Conservation (phyloP, 345 rosid species). For the Melaleuca alternifolia region DNA sequence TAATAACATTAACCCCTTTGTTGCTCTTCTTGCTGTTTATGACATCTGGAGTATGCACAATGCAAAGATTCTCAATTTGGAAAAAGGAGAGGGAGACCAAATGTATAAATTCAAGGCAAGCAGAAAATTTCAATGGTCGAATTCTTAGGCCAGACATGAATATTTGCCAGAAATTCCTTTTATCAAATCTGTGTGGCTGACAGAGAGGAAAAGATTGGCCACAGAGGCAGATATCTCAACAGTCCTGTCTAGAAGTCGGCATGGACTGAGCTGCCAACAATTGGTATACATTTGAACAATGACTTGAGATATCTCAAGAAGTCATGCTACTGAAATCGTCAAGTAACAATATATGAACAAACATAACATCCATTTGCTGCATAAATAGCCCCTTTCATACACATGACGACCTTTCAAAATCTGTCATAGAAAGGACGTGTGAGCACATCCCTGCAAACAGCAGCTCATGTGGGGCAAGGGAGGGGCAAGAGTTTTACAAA, state of each 20-base stretch:
- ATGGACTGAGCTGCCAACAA: background rate
- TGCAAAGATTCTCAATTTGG: background rate
- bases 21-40: conserved; percentile 4
- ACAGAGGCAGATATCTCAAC: background rate
- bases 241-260: background rate
- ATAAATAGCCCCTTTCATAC: background rate
- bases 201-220: background rate
- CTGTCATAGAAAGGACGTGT: background rate
- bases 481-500: background rate
- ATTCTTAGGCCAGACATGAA: background rate
- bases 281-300: background rate
- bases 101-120: background rate
- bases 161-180: background rate
- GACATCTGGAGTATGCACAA: conserved; percentile 10
- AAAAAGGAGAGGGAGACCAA: background rate
- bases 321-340: background rate
- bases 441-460: background rate
- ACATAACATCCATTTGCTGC: background rate
- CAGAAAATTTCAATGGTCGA: background rate
- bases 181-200: background rate
- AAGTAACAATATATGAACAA: background rate
- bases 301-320: background rate
- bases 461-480: background rate
- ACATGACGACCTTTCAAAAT: background rate
- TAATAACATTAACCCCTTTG: background rate